phyloP scores from a whole-genome alignment of 345 rosid species.

The Lepidium didymum region DNA sequence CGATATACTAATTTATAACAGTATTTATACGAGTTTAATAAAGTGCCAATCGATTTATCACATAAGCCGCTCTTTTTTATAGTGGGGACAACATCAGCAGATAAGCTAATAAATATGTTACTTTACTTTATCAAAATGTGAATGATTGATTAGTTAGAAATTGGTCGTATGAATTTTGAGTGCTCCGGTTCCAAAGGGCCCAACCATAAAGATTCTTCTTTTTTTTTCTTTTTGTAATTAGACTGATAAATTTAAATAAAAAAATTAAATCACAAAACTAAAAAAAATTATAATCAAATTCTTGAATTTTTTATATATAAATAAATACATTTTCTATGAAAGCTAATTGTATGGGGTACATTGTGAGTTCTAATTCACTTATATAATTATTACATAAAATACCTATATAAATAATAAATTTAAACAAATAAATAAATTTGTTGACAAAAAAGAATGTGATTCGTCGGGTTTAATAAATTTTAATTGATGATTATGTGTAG shows the following conservation, averaged over 20 bases:
- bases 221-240: not conserved
- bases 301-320: too few relatives aligned
- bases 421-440: too few relatives aligned
- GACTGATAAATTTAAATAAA: too few relatives aligned
- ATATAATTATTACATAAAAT: not conserved
- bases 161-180: slow-evolving; percentile 13
- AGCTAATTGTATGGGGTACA: not conserved
- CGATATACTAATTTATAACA: too few relatives aligned
- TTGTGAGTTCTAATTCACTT: not conserved
- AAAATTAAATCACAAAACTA: too few relatives aligned
- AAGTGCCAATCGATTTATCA: not conserved
- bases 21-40: not conserved
- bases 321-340: too few relatives aligned
- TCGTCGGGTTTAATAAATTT: not conserved
- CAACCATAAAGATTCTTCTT: slow-evolving; percentile 9
- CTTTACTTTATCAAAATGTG: slow-evolving; percentile 1
- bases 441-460: not conserved
- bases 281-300: too few relatives aligned
- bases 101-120: not conserved
- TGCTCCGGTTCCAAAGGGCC: slow-evolving; percentile 8
- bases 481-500: not conserved
- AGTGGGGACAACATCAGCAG: not conserved
- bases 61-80: not conserved
- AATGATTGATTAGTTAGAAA: not conserved
- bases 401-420: too few relatives aligned